Evolutionary conservation across 495 filamentous ascomycete genomes (phyloP).

Genomic region (Xylaria flabelliformis): DNA sequence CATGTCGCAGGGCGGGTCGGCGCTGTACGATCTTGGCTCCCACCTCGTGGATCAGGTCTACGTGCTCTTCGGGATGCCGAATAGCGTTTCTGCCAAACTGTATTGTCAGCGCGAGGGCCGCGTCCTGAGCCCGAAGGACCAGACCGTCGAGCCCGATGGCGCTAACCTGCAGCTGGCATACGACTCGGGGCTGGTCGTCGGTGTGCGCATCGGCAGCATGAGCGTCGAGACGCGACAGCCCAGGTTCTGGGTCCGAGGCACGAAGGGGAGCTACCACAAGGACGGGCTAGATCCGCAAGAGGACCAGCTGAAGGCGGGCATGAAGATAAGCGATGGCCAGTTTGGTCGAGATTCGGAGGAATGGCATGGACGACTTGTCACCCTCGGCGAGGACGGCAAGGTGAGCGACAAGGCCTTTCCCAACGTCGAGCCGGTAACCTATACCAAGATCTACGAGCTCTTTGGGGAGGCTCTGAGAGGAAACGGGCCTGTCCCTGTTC

Average conservation of each 20-base stretch:
- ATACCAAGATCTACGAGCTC: slow-evolving; percentile 72
- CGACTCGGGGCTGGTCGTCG: slow-evolving; percentile 61
- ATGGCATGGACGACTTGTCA: slow-evolving; percentile 49
- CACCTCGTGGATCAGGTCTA: slow-evolving; percentile 86
- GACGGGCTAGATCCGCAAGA: slow-evolving; percentile 81
- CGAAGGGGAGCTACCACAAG: slow-evolving; percentile 83
- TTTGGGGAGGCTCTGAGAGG: slow-evolving; percentile 70
- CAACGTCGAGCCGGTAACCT: slow-evolving; percentile 73
- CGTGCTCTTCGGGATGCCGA: slow-evolving; percentile 77
- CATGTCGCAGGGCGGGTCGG: slow-evolving; percentile 69
- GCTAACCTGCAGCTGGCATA: slow-evolving; percentile 75
- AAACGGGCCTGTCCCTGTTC: slow-evolving; percentile 70
- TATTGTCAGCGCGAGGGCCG: slow-evolving; percentile 65
- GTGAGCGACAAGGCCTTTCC: slow-evolving; percentile 54
- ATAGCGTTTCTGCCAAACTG: slow-evolving; percentile 70
- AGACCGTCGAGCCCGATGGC: slow-evolving; percentile 68
- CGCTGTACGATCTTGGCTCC: slow-evolving; percentile 82
- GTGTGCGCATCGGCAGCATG: slow-evolving; percentile 72
- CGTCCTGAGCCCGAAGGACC: slow-evolving; percentile 48
- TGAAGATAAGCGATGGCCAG: slow-evolving; percentile 65
- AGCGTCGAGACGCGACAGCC: slow-evolving; percentile 74
- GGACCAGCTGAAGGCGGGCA: slow-evolving; percentile 74
- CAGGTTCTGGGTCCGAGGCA: slow-evolving; percentile 81
- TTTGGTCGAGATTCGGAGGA: slow-evolving; percentile 70
- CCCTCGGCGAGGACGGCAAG: slow-evolving; percentile 46